Evolutionary conservation across 176 grass and related monocot species (phyloP).

Genomic region (Carex scoparia): DNA sequence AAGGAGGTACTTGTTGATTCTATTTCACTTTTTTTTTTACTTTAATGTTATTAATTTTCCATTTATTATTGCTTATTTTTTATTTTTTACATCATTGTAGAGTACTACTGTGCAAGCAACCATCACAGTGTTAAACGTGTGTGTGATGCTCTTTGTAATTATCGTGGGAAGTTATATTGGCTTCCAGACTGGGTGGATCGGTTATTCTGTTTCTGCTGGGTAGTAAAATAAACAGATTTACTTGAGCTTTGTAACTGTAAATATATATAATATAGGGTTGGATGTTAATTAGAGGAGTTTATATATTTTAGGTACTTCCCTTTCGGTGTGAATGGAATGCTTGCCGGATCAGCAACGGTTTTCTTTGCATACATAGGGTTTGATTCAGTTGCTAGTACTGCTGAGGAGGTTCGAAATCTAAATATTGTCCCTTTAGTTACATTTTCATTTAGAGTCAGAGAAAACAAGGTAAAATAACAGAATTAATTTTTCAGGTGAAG

Average conservation of each 20-base stretch:
- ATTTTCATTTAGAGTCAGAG: neutral
- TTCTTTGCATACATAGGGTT: conserved; percentile 99
- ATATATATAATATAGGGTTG: neutral
- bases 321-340: conserved; percentile 82
- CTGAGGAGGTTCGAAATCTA: conserved; percentile 64
- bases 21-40: conserved; percentile 19
- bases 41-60: conserved; percentile 9
- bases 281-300: neutral
- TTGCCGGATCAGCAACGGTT: conserved; percentile 93
- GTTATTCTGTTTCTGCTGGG: conserved; percentile 72
- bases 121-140: conserved; percentile 72
- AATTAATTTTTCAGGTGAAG: conserved; percentile 52
- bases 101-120: conserved; percentile 75
- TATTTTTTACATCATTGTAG: conserved; percentile 35
- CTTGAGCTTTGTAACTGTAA: neutral
- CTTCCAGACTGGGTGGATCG: conserved; percentile 87
- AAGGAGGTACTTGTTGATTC: conserved; percentile 59
- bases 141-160: conserved; percentile 96
- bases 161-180: conserved; percentile 78
- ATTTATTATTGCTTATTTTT: conserved; percentile 14
- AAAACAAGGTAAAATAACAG: neutral
- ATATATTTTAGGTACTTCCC: conserved; percentile 64
- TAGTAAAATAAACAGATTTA: conserved; percentile 29
- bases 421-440: neutral
- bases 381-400: conserved; percentile 88